These are phyloP conservation scores for Aspergillus pseudoviridinutans DNA, from an alignment of 2,329 filamentous ascomycete species.

Conservation along the genomic window DNA sequence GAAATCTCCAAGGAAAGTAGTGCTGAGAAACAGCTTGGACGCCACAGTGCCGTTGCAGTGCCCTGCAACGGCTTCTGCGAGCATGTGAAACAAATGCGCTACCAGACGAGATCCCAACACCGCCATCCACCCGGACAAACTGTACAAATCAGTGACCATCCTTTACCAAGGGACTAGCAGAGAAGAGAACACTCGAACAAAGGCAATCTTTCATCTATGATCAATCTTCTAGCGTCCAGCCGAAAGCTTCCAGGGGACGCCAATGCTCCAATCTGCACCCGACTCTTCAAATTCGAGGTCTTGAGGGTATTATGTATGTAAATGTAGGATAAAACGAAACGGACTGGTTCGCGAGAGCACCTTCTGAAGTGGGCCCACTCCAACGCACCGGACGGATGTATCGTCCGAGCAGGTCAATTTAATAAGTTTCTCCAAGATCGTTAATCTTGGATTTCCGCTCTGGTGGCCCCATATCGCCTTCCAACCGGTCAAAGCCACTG, in stretches of 20 bases:
- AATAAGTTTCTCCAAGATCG: conserved; percentile 58
- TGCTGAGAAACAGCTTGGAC: conserved; percentile 40
- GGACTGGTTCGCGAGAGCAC: conserved; percentile 9
- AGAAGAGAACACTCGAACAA: not conserved
- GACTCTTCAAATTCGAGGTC: conserved; percentile 1
- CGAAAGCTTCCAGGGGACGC: not conserved
- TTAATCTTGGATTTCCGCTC: conserved; percentile 48
- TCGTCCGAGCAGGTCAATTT: conserved; percentile 19
- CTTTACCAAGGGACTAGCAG: not conserved
- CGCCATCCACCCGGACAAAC: conserved; percentile 4
- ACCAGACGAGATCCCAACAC: conserved; percentile 12
- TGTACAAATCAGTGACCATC: conserved; percentile 6
- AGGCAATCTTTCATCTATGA: conserved; percentile 12
- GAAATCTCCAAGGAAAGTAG: conserved; percentile 14
- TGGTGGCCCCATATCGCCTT: conserved; percentile 47
- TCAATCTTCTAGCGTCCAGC: conserved; percentile 11
- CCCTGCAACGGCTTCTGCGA: conserved; percentile 3
- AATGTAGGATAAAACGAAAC: conserved; percentile 7
- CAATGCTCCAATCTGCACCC: conserved; percentile 9
- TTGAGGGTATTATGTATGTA: conserved; percentile 6
- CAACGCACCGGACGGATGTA: conserved; percentile 15
- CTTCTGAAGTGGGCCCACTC: conserved; percentile 10
- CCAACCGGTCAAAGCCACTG: conserved; percentile 27
- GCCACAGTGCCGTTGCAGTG: conserved; percentile 18
- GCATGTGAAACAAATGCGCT: conserved; percentile 10